These are phyloP conservation scores for Sporothrix schenckii DNA, from an alignment of 2,329 filamentous ascomycete genomes.

Conservation along the genomic window DNA sequence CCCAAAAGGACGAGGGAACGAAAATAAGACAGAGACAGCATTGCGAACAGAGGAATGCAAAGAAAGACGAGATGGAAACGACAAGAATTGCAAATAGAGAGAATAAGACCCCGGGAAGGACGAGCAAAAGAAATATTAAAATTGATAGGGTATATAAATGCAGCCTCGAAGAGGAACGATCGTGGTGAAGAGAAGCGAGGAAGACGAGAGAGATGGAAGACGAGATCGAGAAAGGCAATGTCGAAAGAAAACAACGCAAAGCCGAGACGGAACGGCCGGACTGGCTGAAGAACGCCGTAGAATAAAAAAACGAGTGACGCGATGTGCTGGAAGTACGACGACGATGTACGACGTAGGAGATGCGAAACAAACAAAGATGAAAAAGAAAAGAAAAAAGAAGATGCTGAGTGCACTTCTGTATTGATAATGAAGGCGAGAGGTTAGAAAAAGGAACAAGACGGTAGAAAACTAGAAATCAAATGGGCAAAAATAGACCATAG, in stretches of 20 bases:
- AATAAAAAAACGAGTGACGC: neutral
- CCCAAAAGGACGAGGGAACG: slow-evolving; percentile 20
- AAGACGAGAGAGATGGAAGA: neutral
- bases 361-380: neutral
- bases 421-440: neutral
- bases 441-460: neutral
- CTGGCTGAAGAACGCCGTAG: neutral
- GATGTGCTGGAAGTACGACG: neutral
- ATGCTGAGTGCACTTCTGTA: neutral
- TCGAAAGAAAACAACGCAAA: neutral
- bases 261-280: slow-evolving; percentile 14
- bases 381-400: neutral
- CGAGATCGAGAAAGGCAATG: neutral
- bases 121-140: neutral
- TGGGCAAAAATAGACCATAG: slow-evolving; percentile 22
- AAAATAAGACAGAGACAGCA: neutral
- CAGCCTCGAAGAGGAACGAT: slow-evolving; percentile 21
- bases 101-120: neutral
- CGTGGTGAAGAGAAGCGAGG: slow-evolving; percentile 10
- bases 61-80: neutral
- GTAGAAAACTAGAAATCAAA: neutral
- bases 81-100: neutral
- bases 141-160: neutral
- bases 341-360: slow-evolving; percentile 4
- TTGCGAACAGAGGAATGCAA: neutral